Base-by-base conservation (phyloP, 2,329 filamentous ascomycete species). In the Alternaria triticina region DNA sequence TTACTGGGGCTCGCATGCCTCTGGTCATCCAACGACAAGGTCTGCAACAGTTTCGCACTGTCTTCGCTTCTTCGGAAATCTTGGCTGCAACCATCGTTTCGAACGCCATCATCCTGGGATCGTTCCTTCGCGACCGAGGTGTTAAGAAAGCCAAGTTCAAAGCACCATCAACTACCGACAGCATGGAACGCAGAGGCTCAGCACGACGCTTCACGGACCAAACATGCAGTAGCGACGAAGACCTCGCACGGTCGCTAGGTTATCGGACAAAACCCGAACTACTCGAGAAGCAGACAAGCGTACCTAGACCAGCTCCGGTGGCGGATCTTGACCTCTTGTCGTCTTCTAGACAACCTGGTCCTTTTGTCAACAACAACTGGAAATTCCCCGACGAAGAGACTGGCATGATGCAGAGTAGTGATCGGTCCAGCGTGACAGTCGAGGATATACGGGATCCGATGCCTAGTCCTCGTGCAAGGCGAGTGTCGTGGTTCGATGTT, bases 211-310 rank as follows among this genome's bases (percentile, higher is more conserved):
- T 88, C 44, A 94, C 91, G 79, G 66, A 86, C 83, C 87, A 88
- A 54, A 88, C 92, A 59, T 95, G 92, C 90, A 94, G 93, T 46
- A 97, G 93, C 70, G 95, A 98, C 72, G 94, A 96, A 74, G 93
- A 98, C 76, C 86, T 98, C 1, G 93, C 96, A 5, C 86, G 91
- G 54, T 92, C 90, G 64, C 74, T 97, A 4, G 94, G 95, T 8
- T 88, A 95, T 43, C 87, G 91, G 12, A 85, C 89, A 30, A 83
- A 85, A 13, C 81, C 86, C 6, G 83, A 86, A 15, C 76, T 89
- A 54, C 76, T 82, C 45, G 82, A 82, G 15, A 74, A 66, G 75
- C 79, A 43, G 79, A 79, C 54, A 76, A 83, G 13, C 6, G 79
- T 83, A 5, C 69, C 80, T 9, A 79, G 84, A 49, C 78, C 82